phyloP scores from a whole-genome alignment of 2,329 filamentous ascomycete genomes.

The Periconia macrospinosa region DNA sequence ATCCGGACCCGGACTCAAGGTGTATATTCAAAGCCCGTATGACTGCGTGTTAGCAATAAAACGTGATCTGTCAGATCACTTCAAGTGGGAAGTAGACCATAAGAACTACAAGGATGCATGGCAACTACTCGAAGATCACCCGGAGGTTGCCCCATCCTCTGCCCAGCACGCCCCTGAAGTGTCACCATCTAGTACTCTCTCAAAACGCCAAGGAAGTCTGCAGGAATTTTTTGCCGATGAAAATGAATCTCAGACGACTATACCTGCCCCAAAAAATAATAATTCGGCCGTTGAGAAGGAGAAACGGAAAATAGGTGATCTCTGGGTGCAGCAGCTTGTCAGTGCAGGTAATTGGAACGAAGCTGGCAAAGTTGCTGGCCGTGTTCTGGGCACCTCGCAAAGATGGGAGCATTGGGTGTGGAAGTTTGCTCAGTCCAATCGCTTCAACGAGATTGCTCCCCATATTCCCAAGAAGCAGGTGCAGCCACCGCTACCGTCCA shows the following conservation, averaged over 20 bases:
- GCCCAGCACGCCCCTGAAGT: slow-evolving; percentile 41
- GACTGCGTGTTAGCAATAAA: slow-evolving; percentile 94
- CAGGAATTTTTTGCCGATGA: slow-evolving; percentile 76
- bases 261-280: slow-evolving; percentile 59
- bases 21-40: slow-evolving; percentile 95
- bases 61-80: slow-evolving; percentile 80
- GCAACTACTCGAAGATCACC: slow-evolving; percentile 85
- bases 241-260: slow-evolving; percentile 60
- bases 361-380: slow-evolving; percentile 80
- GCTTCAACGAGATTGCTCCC: slow-evolving; percentile 85
- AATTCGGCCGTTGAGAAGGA: slow-evolving; percentile 77
- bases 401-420: slow-evolving; percentile 97
- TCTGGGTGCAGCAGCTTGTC: slow-evolving; percentile 89
- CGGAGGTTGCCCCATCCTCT: slow-evolving; percentile 61
- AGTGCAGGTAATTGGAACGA: slow-evolving; percentile 71
- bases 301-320: slow-evolving; percentile 85
- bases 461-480: slow-evolving; percentile 79
- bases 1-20: slow-evolving; percentile 66
- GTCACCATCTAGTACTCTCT: slow-evolving; percentile 48
- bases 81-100: slow-evolving; percentile 82
- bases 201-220: slow-evolving; percentile 49
- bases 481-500: slow-evolving; percentile 74
- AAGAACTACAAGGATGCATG: slow-evolving; percentile 83
- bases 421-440: slow-evolving; percentile 82
- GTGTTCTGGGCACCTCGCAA: slow-evolving; percentile 75